A percentile compares a stretch with the other conserved stretches of the same genome.
These are phyloP conservation scores for Omphalotus olearius DNA, from an alignment of 1,284 basidiomycete genomes.

Conservation along the genomic window DNA sequence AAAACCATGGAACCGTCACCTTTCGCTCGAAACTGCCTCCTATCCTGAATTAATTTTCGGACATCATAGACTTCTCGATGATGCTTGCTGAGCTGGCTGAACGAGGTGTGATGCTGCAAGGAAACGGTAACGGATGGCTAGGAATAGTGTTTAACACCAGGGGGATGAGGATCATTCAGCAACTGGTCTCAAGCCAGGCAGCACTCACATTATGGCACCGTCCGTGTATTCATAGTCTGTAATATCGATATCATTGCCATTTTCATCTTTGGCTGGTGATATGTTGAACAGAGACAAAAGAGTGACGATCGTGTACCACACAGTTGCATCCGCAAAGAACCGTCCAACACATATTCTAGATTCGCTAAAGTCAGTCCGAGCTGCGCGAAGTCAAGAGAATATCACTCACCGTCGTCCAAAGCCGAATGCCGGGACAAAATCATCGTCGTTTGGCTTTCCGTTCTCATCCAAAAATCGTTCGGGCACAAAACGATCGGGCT, in stretches of 20 bases:
- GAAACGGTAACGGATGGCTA: constrained; percentile 1
- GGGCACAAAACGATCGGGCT: constrained; percentile 23
- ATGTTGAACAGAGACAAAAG: constrained; percentile 19
- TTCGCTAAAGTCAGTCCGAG: not conserved
- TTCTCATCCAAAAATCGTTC: constrained; percentile 25
- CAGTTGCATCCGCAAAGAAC: constrained; percentile 16
- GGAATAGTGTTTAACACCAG: too few relatives aligned
- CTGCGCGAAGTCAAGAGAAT: not conserved
- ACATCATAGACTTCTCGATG: constrained; percentile 9
- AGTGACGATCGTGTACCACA: constrained; percentile 18
- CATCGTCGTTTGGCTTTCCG: constrained; percentile 24
- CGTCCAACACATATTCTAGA: constrained; percentile 18
- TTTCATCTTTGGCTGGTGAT: constrained; percentile 11
- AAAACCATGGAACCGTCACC: too few relatives aligned
- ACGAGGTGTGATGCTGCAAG: not conserved
- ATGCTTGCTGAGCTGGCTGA: not conserved
- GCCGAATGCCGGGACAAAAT: constrained; percentile 32
- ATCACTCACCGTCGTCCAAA: constrained; percentile 47
- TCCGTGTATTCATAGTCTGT: constrained; percentile 2
- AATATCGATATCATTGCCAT: constrained; percentile 15
- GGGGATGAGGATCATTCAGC: too few relatives aligned
- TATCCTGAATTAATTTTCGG: not conserved
- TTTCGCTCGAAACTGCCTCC: constrained; percentile 5
- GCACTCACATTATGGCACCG: constrained; percentile 1
- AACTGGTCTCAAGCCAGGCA: too few relatives aligned